These are phyloP conservation scores for Parsonsia alboflavescens DNA, from an alignment of 257 asterid species.

Conservation along the genomic window DNA sequence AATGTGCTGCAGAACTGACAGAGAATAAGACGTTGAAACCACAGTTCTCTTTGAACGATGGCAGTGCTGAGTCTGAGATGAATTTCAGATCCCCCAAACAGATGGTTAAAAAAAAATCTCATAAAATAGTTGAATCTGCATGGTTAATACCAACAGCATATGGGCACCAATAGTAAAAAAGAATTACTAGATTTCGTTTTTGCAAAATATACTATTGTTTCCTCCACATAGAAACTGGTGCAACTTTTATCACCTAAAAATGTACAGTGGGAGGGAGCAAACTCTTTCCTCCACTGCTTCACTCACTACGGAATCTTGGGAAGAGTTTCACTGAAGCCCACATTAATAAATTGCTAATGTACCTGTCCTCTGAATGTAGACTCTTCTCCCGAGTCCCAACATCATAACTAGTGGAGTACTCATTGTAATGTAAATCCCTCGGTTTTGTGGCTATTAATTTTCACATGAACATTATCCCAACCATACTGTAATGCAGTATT, in stretches of 20 bases:
- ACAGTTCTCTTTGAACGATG: constrained; percentile 28
- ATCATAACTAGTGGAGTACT: too few species aligned
- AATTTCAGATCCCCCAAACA: constrained; percentile 49
- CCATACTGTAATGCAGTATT: too few species aligned
- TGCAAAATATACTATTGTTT: constrained; percentile 18
- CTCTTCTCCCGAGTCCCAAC: neutral
- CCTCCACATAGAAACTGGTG: constrained; percentile 32
- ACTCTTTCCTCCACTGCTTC: constrained; percentile 23
- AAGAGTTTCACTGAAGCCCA: constrained; percentile 41
- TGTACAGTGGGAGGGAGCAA: constrained; percentile 24
- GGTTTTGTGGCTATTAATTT: too few species aligned
- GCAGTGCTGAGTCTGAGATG: constrained; percentile 27
- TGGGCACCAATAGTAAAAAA: constrained; percentile 20
- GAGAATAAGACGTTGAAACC: constrained; percentile 39
- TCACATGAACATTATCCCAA: too few species aligned
- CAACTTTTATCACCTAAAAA: constrained; percentile 31
- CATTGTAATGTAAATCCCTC: too few species aligned
- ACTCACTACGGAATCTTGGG: constrained; percentile 40
- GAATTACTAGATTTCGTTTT: neutral
- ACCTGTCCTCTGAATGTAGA: neutral
- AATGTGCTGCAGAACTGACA: constrained; percentile 27
- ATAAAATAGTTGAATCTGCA: constrained; percentile 28
- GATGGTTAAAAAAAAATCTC: constrained; percentile 13
- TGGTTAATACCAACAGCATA: constrained; percentile 27
- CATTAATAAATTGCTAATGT: constrained; percentile 12